Base-by-base conservation (phyloP, 345 rosid species). In the Euphorbia tirucalli region DNA sequence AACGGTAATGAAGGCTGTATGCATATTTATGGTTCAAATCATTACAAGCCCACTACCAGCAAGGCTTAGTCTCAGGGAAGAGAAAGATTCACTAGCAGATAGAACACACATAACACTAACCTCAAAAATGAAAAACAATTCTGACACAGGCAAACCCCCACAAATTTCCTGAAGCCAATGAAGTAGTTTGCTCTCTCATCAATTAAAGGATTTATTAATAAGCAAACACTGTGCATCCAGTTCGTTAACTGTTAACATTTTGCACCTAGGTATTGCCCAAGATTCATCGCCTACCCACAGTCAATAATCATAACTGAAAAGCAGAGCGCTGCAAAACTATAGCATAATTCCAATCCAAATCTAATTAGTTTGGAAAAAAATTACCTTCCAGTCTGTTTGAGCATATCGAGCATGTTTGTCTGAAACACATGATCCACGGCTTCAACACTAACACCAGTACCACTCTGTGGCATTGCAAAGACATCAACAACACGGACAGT, bases 391-490 rank as follows among this genome's bases (percentile, higher is more conserved):
- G 98, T 96, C 77, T 96, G 98, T 78, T 96, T 96, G 70, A 96
- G 98, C 99, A 96, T 96, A 78, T 96, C 99, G 24, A 96, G 93
- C 99, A 96, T 96, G 68, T 91, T 93, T 49, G 97, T 96, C 83
- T 96, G 99, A 73, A 93, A 96, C 35, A 93, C 99, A 76, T 96
- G 98, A 79, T 96, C 99, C 48, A 96, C 98, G 27, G 98, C 99
- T 85, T 96, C 98, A 6, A 96, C 98, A 73, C 99, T 96, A 68
- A 96, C 99, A 73, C 98, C 97, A 13, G 99, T 93, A 66, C 98
- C 99, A 63, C 99, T 96, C 78, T 96, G 99, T 5, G 99, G 99
- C 99, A 96, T 96, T 0, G 99, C 99, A 74, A 93, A 96, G 11
- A 96, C 99, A 85, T 96, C 98, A 11, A 96, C 98, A 37, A 96